Conservation (phyloP, 257 asterid genomes). For the Rauvolfia tetraphylla region DNA sequence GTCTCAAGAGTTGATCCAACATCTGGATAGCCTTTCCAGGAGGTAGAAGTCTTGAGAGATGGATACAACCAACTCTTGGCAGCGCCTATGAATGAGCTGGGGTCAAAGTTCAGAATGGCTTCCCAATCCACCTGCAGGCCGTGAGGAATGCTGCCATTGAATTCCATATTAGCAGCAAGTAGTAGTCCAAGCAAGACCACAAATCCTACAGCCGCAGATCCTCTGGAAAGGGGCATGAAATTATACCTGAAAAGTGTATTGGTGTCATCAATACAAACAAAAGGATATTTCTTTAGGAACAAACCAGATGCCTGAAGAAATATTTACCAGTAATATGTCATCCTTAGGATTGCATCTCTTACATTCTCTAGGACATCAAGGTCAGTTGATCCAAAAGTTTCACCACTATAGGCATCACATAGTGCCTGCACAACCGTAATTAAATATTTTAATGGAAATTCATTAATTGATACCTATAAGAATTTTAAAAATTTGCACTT, state of each 20-base stretch:
- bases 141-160: slow-evolving; percentile 83
- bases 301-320: neutral
- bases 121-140: slow-evolving; percentile 97
- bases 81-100: slow-evolving; percentile 47
- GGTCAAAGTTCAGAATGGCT: slow-evolving; percentile 77
- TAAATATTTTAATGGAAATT: slow-evolving; percentile 1
- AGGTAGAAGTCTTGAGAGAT: slow-evolving; percentile 67
- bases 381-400: slow-evolving; percentile 81
- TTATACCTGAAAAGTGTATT: slow-evolving; percentile 64
- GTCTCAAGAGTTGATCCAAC: slow-evolving; percentile 85
- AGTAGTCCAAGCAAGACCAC: slow-evolving; percentile 78
- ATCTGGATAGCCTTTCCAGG: slow-evolving; percentile 95
- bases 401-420: slow-evolving; percentile 85
- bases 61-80: slow-evolving; percentile 82
- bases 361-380: slow-evolving; percentile 78
- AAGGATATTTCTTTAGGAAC: neutral
- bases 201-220: slow-evolving; percentile 75
- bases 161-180: slow-evolving; percentile 97
- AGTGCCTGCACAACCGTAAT: slow-evolving; percentile 60
- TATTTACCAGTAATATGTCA: slow-evolving; percentile 87
- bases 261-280: slow-evolving; percentile 9
- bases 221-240: slow-evolving; percentile 86
- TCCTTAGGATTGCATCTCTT: slow-evolving; percentile 71
- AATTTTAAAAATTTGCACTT: neutral
- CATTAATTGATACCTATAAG: neutral